These are phyloP conservation scores for Leccinum longicurvipes DNA, from an alignment of 768 basidiomycete species.

Conservation along the genomic window DNA sequence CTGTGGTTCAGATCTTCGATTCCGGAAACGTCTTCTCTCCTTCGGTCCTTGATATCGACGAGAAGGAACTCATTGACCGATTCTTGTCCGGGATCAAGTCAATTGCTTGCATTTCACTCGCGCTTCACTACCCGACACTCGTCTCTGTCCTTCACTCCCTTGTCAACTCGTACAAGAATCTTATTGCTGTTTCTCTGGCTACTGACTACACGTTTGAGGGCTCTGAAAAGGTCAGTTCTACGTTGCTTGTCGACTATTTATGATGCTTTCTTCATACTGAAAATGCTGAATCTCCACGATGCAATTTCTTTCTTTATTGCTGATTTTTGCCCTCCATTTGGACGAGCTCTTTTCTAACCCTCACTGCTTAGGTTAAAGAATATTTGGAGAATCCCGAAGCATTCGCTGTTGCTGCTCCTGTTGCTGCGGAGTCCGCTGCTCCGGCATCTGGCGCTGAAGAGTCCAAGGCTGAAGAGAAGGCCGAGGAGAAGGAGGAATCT, in stretches of 20 bases:
- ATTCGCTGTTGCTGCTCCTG: slow-evolving; percentile 81
- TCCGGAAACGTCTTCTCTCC: slow-evolving; percentile 90
- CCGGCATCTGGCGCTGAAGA: slow-evolving; percentile 58
- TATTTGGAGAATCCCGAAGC: slow-evolving; percentile 97
- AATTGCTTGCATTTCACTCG: slow-evolving; percentile 93
- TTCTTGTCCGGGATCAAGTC: slow-evolving; percentile 95
- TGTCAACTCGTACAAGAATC: slow-evolving; percentile 99
- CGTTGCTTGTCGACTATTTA: slow-evolving; percentile 5
- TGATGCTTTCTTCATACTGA: slow-evolving; percentile 60
- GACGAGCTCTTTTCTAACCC: slow-evolving; percentile 2
- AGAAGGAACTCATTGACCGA: slow-evolving; percentile 84
- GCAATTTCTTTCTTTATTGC: slow-evolving; percentile 26
- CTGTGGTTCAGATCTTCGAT: slow-evolving; percentile 95
- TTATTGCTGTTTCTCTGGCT: slow-evolving; percentile 80
- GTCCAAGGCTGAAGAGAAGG: slow-evolving; percentile 65
- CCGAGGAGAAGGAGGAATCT: slow-evolving; percentile 81
- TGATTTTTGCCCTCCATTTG: slow-evolving; percentile 21
- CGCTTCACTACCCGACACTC: slow-evolving; percentile 93
- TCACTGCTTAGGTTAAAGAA: slow-evolving; percentile 72
- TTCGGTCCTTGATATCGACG: slow-evolving; percentile 88
- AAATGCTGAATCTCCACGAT: slow-evolving; percentile 71
- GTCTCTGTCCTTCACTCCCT: slow-evolving; percentile 93
- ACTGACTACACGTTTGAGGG: slow-evolving; percentile 96
- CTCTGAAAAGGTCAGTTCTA: slow-evolving; percentile 74
- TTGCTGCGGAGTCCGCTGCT: slow-evolving; percentile 46